Base-by-base conservation (phyloP, 345 rosid species). In the Nephelium lappaceum region DNA sequence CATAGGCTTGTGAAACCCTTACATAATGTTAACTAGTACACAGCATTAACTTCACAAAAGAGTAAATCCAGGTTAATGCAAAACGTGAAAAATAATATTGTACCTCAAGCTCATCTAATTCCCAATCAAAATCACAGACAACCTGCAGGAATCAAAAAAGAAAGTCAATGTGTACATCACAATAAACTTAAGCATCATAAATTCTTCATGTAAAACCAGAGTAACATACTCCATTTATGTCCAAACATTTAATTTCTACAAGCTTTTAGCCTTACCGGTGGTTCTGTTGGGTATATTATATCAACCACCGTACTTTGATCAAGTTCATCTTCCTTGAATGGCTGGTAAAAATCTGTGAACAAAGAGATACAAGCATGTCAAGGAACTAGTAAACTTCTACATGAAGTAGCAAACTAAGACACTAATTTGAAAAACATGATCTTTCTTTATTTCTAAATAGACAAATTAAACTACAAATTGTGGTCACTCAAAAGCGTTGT, bases 81-180 rank as follows among this genome's bases (percentile, higher is more conserved):
- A 49, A 51, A 76, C 19, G 23, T 11, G 66, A 64, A 64, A 69
- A 79, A 72, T 38, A 21, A 81, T 71, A 75, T 47, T 81, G 73
- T 83, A 97, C 99, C 91, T 97, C 91, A 79, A 92, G 84, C 69
- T 93, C 95, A 65, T 97, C 99, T 31, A 92, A 23, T 73, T 89
- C 95, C 99, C 99, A 97, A 86, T 97, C 99, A 81, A 91, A 97
- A 76, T 93, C 98, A 74, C 98, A 91, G 15, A 97, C 84, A 80
- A 94, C 88, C 99, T 97, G 93, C 89, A 92, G 69, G 78, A 36
- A 66, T 36, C 67, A 72, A 84, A 55, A 78, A 61, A n/a, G 75
- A 43, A 53, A 11, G 60, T 85, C 76, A 87, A 64, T 27, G 24
- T 62, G 64, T 11, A 51, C 45, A 61, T 69, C 36, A 49, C 6